Evolutionary conservation across 306 rosid genomes (phyloP), one percentile per base, ranked within the genome.

Genomic region (Herpetospermum pedunculosum): DNA sequence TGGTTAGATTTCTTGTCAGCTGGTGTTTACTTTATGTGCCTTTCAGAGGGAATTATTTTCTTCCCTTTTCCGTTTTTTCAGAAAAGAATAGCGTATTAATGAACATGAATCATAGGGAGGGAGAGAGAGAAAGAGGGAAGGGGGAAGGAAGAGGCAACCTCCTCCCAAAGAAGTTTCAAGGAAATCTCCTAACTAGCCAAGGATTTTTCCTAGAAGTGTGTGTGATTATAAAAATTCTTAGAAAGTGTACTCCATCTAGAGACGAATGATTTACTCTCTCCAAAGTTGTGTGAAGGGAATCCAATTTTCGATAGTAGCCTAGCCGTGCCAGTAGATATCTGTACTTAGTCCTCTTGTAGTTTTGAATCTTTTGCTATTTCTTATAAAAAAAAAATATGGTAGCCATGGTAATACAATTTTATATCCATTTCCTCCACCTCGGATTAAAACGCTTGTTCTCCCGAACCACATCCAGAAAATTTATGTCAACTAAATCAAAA

Each of bases 1-100:
- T 73, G 97, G 99, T 94, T 84, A 77, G 84, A 44, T 72, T 37
- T 58, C n/a, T 67, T 50, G 9, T 72, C 8, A 34, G 35, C 49
- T n/a, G 25, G n/a, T 30, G 5, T 50, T 72, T 53, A 48, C 25
- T 72, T 19, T 50, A 1, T 34, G 5, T 19, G 35, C 41, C 44
- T 23, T 19, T 18, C n/a, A 18, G 11, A n/a, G 29, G 23, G 14
- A 13, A 41, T 38, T 65, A 10, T 38, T 40, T 65, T 65, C 8
- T 14, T 25, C 3, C 19, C 1, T 67, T 5, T 41, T 41, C 35
- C 15, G 12, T 8, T 16, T 29, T 60, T 60, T 60, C 2, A 60
- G 1, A 60, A 32, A 60, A 8, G 43, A 60, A 32, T 13, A 32
- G 21, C 26, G 3, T 8, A 7, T 2, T 60, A 34, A 34, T 62